These are phyloP conservation scores for Rosa rugosa DNA, from an alignment of 306 rosid species.

Conservation along the genomic window DNA sequence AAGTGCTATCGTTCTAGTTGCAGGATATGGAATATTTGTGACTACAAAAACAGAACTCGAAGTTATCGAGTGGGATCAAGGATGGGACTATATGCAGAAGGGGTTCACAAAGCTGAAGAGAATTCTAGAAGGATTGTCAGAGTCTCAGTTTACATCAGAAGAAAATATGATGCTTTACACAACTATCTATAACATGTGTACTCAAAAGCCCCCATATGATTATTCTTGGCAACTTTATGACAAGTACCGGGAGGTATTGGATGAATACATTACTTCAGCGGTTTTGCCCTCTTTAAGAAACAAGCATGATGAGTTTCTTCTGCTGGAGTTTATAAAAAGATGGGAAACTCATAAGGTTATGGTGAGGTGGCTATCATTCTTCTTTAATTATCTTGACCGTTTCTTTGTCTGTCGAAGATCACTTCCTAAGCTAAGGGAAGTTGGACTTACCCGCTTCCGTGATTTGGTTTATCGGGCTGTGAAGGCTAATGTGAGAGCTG, in stretches of 20 bases:
- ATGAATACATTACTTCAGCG: conserved; percentile 35
- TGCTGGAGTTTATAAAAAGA: conserved; percentile 63
- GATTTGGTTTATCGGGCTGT: conserved; percentile 27
- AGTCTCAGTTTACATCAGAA: conserved; percentile 18
- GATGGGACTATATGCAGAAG: conserved; percentile 20
- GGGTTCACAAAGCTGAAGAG: conserved; percentile 38
- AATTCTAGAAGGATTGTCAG: conserved; percentile 19
- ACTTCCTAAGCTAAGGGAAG: conserved; percentile 31
- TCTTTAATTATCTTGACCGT: conserved; percentile 39
- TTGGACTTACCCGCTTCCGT: conserved; percentile 35
- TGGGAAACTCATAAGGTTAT: conserved; percentile 50
- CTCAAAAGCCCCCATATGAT: conserved; percentile 43
- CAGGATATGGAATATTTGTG: conserved; percentile 9
- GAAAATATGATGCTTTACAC: conserved; percentile 21
- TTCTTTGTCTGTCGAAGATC: conserved; percentile 38
- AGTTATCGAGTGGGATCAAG: conserved; percentile 17
- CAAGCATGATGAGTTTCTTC: conserved; percentile 61
- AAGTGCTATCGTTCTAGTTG: not conserved
- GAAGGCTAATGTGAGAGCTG: conserved; percentile 40
- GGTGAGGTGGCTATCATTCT: conserved; percentile 40
- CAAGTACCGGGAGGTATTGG: conserved; percentile 31
- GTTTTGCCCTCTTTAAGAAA: conserved; percentile 55
- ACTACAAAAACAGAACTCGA: not conserved
- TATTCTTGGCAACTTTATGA: conserved; percentile 48
- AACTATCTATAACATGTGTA: conserved; percentile 53